Evolutionary conservation across 768 basidiomycete species (phyloP), one percentile per base, ranked within the genome.

Genomic region (Suillus plorans): DNA sequence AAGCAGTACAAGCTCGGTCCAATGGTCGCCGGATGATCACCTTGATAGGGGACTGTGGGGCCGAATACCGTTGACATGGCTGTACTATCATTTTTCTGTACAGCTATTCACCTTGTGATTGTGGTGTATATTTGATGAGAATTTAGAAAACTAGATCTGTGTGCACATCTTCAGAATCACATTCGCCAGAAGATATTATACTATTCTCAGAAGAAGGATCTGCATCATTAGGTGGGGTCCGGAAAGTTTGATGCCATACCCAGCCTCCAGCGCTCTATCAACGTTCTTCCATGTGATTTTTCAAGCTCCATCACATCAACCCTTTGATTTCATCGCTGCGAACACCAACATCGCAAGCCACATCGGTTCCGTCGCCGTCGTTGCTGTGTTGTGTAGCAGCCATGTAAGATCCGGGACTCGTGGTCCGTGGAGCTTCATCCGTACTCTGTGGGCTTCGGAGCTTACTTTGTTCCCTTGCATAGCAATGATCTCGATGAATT

Each of bases 21-120:
- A 84, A 86, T 44, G 85, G 88, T 4, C 77, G 85, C 50, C 81
- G 72, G 28, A 81, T 93, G 73, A 89, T 91, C 62, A 83, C 80
- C 6, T 80, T 81, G 34, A 88, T 94, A 65, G 92, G 92, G 12
- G 92, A 94, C 74, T 94, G 92, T 73, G 92, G 92, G 45, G 87
- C 89, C 6, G 92, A 94, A 78, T 94, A 94, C 77, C 88, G 92
- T 37, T 87, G 73, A 74, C 31, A 50, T 25, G 52, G 47, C 62
- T 56, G 50, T 60, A 62, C 61, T 42, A 39, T 57, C n/a, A 67
- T 41, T 28, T 57, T 39, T 28, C 12, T 44, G 55, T 60, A 36
- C 31, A 55, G 53, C 53, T 34, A 55, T 55, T 12, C 56, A 41
- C 45, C 62, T 56, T 64, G 18, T 63, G 60, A 42, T 63, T 61